These are phyloP conservation scores for Malus hybrid DNA, from an alignment of 331 rosid species.

Conservation along the genomic window DNA sequence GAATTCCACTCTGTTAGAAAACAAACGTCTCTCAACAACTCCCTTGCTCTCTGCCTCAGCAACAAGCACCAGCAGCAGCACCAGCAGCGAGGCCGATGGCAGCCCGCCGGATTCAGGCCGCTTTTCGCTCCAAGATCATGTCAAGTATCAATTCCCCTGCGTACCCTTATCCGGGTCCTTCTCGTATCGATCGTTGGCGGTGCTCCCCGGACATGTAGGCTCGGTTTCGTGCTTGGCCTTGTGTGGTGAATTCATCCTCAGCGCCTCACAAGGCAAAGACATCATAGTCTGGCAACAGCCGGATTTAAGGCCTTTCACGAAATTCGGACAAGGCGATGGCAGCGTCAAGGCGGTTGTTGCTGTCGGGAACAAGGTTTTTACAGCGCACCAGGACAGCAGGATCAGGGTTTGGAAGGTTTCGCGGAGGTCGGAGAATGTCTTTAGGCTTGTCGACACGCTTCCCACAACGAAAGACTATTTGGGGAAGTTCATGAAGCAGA, in stretches of 20 bases:
- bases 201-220: slow-evolving; percentile 70
- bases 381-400: slow-evolving; percentile 85
- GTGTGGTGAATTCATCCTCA: slow-evolving; percentile 80
- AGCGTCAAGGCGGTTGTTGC: slow-evolving; percentile 71
- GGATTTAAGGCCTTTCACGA: slow-evolving; percentile 51
- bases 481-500: slow-evolving; percentile 85
- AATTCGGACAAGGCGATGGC: slow-evolving; percentile 88
- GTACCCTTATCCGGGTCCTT: slow-evolving; percentile 22
- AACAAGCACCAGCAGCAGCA: slow-evolving; percentile 15
- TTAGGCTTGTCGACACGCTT: slow-evolving; percentile 55
- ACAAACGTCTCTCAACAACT: slow-evolving; percentile 17
- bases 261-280: slow-evolving; percentile 83
- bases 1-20: slow-evolving; percentile 3
- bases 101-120: slow-evolving; percentile 24
- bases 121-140: slow-evolving; percentile 13
- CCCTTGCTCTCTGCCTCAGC: slow-evolving; percentile 26
- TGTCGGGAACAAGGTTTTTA: slow-evolving; percentile 58
- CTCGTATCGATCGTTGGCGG: slow-evolving; percentile 43
- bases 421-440: slow-evolving; percentile 62
- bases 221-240: slow-evolving; percentile 73
- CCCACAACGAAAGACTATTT: slow-evolving; percentile 79
- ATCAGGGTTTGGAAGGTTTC: slow-evolving; percentile 91
- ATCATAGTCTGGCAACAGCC: slow-evolving; percentile 92
- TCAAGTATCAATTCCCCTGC: slow-evolving; percentile 1
- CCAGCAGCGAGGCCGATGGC: slow-evolving; percentile 31